Conservation (phyloP, 2,329 filamentous ascomycete genomes). For the Venturia asperata region DNA sequence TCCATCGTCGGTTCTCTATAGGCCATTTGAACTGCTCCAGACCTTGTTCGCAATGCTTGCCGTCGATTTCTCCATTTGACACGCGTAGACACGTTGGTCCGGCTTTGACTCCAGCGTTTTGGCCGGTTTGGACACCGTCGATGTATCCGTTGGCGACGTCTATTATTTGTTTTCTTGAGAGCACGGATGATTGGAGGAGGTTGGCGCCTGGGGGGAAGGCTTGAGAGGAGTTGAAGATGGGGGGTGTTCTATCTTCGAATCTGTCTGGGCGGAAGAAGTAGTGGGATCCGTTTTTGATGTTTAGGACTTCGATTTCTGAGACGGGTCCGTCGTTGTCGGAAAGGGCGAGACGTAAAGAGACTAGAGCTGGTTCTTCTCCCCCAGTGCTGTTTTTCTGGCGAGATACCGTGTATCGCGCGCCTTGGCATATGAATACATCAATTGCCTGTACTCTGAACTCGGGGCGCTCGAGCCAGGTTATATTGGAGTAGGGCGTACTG, state of each 20-base stretch:
- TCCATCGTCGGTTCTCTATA: not conserved
- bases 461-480: not conserved
- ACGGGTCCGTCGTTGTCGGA: conserved; percentile 3
- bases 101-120: not conserved
- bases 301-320: conserved; percentile 3
- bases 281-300: not conserved
- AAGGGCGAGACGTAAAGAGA: not conserved
- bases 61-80: not conserved
- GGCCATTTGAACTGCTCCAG: conserved; percentile 5
- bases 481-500: not conserved
- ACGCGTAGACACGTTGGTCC: not conserved
- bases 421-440: not conserved
- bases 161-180: not conserved
- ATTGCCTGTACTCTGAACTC: conserved; percentile 5
- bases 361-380: not conserved
- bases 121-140: not conserved
- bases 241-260: conserved; percentile 10
- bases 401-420: conserved; percentile 1
- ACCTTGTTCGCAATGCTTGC: not conserved
- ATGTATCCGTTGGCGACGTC: not conserved
- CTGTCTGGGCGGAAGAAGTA: not conserved
- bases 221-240: conserved; percentile 9
- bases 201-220: not conserved
- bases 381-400: not conserved
- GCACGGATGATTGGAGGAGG: not conserved